Conservation (phyloP, 495 filamentous ascomycete genomes). For the Talaromyces wortmannii region DNA sequence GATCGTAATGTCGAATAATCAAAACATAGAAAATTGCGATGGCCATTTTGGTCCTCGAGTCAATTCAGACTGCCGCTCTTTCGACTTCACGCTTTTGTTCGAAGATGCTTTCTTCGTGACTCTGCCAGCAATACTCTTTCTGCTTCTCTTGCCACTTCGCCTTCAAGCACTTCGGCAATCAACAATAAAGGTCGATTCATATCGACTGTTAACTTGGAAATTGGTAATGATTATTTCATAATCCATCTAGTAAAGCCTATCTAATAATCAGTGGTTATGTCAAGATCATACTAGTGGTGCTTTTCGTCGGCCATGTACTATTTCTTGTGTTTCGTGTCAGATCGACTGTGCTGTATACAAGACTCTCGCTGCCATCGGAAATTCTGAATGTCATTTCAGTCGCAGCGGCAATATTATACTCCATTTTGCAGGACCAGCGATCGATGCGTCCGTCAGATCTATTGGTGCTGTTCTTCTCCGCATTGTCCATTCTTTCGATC, state of each 20-base stretch:
- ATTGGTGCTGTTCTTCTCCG: constrained; percentile 51
- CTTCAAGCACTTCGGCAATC: constrained; percentile 3
- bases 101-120: constrained; percentile 35
- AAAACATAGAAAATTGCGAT: neutral
- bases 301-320: neutral
- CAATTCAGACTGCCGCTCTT: constrained; percentile 23
- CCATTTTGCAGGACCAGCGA: constrained; percentile 47
- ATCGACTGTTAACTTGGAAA: constrained; percentile 30
- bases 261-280: neutral
- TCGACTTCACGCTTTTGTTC: constrained; percentile 57
- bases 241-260: constrained; percentile 35
- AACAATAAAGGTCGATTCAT: constrained; percentile 35
- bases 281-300: neutral
- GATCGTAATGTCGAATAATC: neutral
- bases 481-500: constrained; percentile 50
- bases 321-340: neutral
- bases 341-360: constrained; percentile 9
- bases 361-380: constrained; percentile 39
- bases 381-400: constrained; percentile 32
- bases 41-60: neutral
- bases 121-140: constrained; percentile 18
- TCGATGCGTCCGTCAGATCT: constrained; percentile 51
- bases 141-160: neutral
- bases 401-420: constrained; percentile 37
- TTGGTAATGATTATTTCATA: constrained; percentile 35